Conservation (phyloP, 345 rosid genomes). For the Eutrema heterophyllum region DNA sequence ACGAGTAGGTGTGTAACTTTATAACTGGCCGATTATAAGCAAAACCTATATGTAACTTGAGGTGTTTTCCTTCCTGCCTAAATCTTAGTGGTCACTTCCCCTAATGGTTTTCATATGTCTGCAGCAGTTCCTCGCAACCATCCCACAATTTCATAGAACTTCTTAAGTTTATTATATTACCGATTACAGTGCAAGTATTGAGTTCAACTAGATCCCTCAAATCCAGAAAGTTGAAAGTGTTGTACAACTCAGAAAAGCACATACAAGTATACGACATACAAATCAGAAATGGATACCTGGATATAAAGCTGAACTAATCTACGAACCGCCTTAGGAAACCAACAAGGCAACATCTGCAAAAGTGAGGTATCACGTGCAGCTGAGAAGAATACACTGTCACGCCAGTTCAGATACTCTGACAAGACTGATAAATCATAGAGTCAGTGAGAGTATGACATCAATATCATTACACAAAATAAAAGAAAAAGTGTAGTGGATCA, state of each 20-base stretch:
- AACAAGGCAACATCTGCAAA: slow-evolving; percentile 88
- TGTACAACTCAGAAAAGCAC: slow-evolving; percentile 7
- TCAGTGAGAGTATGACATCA: slow-evolving; percentile 22
- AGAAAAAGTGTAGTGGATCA: slow-evolving; percentile 6
- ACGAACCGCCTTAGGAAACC: slow-evolving; percentile 94
- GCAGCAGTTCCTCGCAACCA: slow-evolving; percentile 11
- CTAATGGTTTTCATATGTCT: slow-evolving; percentile 1
- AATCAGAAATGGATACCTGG: slow-evolving; percentile 49
- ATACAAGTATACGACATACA: background rate
- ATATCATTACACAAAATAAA: slow-evolving; percentile 14
- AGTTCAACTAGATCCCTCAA: slow-evolving; percentile 20
- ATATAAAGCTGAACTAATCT: slow-evolving; percentile 87
- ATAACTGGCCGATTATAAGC: background rate
- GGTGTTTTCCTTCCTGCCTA: slow-evolving; percentile 3
- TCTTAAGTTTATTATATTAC: background rate
- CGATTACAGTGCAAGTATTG: slow-evolving; percentile 11
- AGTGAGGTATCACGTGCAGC: slow-evolving; percentile 85
- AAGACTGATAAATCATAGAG: slow-evolving; percentile 43
- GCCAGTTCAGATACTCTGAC: slow-evolving; percentile 82
- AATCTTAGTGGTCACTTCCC: slow-evolving; percentile 5
- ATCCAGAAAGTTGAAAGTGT: slow-evolving; percentile 7
- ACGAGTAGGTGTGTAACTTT: slow-evolving; percentile 9
- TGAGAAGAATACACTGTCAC: slow-evolving; percentile 87
- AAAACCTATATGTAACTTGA: background rate
- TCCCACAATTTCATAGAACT: slow-evolving; percentile 1